Evolutionary conservation across 176 grass and related monocot species (phyloP).

Genomic region (Pontederia crassipes): DNA sequence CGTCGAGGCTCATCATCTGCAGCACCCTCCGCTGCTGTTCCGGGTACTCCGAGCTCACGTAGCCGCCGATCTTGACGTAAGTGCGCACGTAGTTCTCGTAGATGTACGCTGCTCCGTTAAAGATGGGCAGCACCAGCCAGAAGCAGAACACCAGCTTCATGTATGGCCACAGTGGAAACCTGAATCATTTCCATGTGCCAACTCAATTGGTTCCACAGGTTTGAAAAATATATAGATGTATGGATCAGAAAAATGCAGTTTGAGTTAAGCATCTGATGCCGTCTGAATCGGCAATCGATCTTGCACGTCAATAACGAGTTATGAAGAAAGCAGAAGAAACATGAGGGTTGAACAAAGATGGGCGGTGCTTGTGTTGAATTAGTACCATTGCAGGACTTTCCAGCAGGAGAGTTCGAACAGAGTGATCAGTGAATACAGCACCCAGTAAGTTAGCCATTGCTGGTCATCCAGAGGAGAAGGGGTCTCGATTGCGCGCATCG

Average conservation of each 20-base stretch:
- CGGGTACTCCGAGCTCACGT: slow-evolving; percentile 52
- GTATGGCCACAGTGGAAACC: slow-evolving; percentile 85
- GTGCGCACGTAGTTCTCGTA: slow-evolving; percentile 63
- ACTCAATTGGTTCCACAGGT: no score
- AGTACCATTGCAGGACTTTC: slow-evolving; percentile 73
- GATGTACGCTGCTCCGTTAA: slow-evolving; percentile 95
- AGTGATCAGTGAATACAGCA: slow-evolving; percentile 83
- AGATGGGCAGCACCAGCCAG: slow-evolving; percentile 93
- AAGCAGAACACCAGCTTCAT: slow-evolving; percentile 85
- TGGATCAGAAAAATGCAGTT: no score
- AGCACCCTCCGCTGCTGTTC: slow-evolving; percentile 62
- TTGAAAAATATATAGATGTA: no score
- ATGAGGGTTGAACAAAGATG: no score
- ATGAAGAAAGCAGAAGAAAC: no score
- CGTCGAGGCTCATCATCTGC: slow-evolving; percentile 91
- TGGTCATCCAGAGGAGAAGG: slow-evolving; percentile 83
- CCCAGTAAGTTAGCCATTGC: slow-evolving; percentile 98
- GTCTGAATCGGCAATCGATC: no score
- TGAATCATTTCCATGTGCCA: slow-evolving; percentile 3
- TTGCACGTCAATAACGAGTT: no score
- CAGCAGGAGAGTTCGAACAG: slow-evolving; percentile 86
- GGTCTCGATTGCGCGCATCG: slow-evolving; percentile 91
- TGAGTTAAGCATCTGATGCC: no score
- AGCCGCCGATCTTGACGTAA: slow-evolving; percentile 72
- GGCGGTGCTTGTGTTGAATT: no score